Conservation (phyloP, 2,329 filamentous ascomycete genomes). For the Neofusicoccum parvum region DNA sequence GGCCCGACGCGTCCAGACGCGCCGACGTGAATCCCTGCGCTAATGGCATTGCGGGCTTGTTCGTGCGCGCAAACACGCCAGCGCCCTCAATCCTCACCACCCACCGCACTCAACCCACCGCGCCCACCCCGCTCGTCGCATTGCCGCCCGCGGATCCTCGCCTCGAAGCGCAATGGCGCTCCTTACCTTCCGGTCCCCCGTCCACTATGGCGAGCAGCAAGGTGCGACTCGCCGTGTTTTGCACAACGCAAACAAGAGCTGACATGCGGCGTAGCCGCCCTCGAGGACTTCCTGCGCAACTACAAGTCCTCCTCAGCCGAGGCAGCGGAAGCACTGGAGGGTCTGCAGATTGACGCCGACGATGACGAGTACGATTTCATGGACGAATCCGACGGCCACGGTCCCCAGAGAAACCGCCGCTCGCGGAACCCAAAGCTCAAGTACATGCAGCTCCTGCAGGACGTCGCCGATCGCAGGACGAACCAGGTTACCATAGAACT, state of each 20-base stretch:
- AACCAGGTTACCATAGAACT: conserved; percentile 84
- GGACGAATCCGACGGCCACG: conserved; percentile 72
- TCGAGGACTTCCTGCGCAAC: conserved; percentile 82
- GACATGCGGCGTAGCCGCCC: conserved; percentile 61
- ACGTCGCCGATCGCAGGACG: conserved; percentile 77
- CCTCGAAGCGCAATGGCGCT: conserved; percentile 71
- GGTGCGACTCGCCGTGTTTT: conserved; percentile 53
- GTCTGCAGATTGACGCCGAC: conserved; percentile 84
- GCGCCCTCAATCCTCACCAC: not conserved
- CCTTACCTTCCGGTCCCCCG: conserved; percentile 73
- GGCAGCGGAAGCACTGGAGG: conserved; percentile 79
- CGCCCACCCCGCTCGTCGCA: not conserved
- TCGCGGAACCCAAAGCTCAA: conserved; percentile 67
- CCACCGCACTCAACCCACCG: not conserved
- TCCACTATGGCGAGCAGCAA: conserved; percentile 87
- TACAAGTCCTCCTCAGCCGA: conserved; percentile 81
- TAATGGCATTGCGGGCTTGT: not conserved
- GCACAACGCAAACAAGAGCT: conserved; percentile 29
- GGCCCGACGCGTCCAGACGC: conserved; percentile 6
- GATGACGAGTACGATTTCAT: conserved; percentile 95
- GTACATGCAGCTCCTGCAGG: conserved; percentile 85
- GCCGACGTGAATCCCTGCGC: conserved; percentile 8
- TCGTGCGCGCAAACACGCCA: conserved; percentile 15
- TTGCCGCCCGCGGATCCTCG: not conserved
- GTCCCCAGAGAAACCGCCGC: conserved; percentile 49